Conservation (phyloP, 805 yeast species). For the Cyberlindnera nakhonratchasimensis region DNA sequence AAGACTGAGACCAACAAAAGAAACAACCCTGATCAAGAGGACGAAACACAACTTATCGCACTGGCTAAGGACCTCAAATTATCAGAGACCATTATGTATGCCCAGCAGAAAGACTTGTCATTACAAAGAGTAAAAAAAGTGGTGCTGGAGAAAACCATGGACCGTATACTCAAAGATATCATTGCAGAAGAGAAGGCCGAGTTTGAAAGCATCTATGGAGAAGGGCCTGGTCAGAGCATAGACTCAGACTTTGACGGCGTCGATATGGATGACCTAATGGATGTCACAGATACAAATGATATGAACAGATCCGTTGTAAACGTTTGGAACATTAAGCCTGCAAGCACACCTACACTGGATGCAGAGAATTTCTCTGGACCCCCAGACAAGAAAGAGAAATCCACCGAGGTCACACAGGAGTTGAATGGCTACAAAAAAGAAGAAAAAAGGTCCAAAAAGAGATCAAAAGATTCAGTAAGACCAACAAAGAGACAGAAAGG, state of each 20-base stretch:
- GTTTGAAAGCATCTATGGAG: constrained; percentile 24
- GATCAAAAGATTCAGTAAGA: constrained; percentile 42
- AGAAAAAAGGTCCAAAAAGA: constrained; percentile 44
- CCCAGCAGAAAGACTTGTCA: constrained; percentile 62
- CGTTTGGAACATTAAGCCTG: constrained; percentile 52
- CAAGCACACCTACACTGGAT: constrained; percentile 3
- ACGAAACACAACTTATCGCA: constrained; percentile 42
- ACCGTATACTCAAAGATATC: constrained; percentile 50
- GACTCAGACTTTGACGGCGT: constrained; percentile 36
- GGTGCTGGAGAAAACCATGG: constrained; percentile 60
- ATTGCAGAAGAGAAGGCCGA: constrained; percentile 62
- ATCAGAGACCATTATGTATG: constrained; percentile 51
- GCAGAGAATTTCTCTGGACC: constrained; percentile 7
- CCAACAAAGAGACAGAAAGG: constrained; percentile 40
- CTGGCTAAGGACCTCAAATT: constrained; percentile 57
- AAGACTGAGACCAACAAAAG: constrained; percentile 43
- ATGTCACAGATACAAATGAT: constrained; percentile 58
- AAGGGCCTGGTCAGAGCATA: constrained; percentile 29
- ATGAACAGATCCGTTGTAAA: constrained; percentile 76
- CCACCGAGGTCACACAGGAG: not conserved
- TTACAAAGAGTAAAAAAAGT: constrained; percentile 67
- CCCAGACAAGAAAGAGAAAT: constrained; percentile 3
- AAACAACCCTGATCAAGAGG: constrained; percentile 31
- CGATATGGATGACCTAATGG: constrained; percentile 52
- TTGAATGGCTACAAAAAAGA: constrained; percentile 21